A percentile compares a stretch with the other conserved stretches of the same genome.
Conservation (phyloP, 2,329 filamentous ascomycete species). For the Cytospora piceae region DNA sequence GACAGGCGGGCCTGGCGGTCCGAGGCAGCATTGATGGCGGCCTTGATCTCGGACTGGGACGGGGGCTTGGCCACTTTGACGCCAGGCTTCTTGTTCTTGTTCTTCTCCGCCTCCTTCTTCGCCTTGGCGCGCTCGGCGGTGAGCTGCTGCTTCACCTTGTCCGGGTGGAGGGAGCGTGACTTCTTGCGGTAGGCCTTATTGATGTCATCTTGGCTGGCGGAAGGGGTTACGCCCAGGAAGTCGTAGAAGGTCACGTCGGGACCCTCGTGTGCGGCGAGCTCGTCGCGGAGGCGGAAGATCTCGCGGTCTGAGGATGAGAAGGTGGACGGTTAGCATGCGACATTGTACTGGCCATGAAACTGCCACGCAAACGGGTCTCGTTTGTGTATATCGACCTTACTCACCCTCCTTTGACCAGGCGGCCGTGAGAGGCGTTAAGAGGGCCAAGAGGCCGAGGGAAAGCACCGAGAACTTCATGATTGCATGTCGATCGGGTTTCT, state of each 20-base stretch:
- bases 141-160: constrained; percentile 90
- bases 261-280: constrained; percentile 77
- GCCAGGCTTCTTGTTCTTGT: constrained; percentile 59
- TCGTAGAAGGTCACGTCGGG: constrained; percentile 88
- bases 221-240: constrained; percentile 76
- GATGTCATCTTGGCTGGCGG: constrained; percentile 83
- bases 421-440: constrained; percentile 67
- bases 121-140: constrained; percentile 67
- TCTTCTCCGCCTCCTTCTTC: constrained; percentile 55
- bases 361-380: background rate
- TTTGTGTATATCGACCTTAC: constrained; percentile 33
- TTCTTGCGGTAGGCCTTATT: constrained; percentile 93
- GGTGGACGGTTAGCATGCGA: constrained; percentile 15
- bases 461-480: constrained; percentile 74
- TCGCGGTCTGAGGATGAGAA: constrained; percentile 73
- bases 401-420: constrained; percentile 88
- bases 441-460: constrained; percentile 69
- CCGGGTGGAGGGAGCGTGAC: constrained; percentile 82
- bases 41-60: constrained; percentile 72
- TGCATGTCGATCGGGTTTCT: constrained; percentile 41
- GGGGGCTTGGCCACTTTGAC: constrained; percentile 72
- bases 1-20: constrained; percentile 84
- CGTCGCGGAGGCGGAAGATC: constrained; percentile 94
- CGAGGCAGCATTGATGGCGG: constrained; percentile 78
- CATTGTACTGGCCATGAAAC: constrained; percentile 6